Evolutionary conservation across 2,329 filamentous ascomycete genomes (phyloP).

Genomic region (Epichloe glyceriae): DNA sequence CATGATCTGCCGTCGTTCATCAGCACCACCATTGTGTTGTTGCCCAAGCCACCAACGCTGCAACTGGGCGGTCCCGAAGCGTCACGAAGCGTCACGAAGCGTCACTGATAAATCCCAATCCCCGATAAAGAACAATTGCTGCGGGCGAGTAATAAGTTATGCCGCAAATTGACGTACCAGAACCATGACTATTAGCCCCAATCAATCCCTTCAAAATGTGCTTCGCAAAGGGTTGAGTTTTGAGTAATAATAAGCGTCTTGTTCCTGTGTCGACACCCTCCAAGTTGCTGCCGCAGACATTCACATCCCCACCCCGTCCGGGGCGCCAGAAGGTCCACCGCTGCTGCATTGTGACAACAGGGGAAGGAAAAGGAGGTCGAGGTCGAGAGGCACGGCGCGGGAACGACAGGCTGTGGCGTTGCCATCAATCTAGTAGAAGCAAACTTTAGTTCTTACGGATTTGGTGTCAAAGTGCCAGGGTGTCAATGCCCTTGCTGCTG

Average conservation of each 20-base stretch:
- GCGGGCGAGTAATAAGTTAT: neutral
- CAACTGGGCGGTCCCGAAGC: neutral
- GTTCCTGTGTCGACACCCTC: neutral
- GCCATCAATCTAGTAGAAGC: neutral
- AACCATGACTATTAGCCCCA: too few species aligned
- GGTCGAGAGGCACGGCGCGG: neutral
- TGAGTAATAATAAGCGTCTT: neutral
- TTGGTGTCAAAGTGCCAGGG: too few species aligned
- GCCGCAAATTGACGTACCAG: too few species aligned
- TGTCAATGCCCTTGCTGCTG: neutral
- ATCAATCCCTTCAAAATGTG: neutral
- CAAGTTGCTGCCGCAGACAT: too few species aligned
- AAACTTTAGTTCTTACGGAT: neutral
- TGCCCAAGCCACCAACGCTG: slow-evolving; percentile 7
- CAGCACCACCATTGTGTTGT: slow-evolving; percentile 1
- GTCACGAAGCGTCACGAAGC: too few species aligned
- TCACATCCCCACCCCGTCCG: neutral
- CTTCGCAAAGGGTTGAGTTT: too few species aligned
- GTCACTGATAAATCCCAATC: too few species aligned
- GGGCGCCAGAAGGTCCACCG: neutral
- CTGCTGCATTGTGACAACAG: neutral
- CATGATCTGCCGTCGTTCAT: slow-evolving; percentile 10
- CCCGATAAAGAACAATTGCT: neutral
- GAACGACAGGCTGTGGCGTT: too few species aligned
- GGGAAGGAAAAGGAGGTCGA: neutral